phyloP scores from a whole-genome alignment of 257 asterid species.

The Solanum chmielewskii region DNA sequence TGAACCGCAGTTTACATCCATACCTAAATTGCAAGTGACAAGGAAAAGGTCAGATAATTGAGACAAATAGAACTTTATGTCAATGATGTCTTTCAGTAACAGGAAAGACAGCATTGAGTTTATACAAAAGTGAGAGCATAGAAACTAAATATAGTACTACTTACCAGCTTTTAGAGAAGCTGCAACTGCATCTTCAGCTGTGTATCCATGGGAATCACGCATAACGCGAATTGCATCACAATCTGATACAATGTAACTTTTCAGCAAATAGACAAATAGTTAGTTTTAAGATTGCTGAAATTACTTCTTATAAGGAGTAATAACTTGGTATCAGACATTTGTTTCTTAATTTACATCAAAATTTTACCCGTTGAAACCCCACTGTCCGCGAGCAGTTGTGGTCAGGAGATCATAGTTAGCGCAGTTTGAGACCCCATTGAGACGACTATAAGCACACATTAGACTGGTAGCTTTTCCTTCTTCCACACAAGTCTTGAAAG shows the following conservation, averaged over 20 bases:
- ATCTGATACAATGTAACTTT: constrained; percentile 50
- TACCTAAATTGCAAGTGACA: constrained; percentile 16
- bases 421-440: constrained; percentile 63
- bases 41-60: background rate
- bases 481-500: constrained; percentile 50
- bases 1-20: constrained; percentile 71
- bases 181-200: constrained; percentile 73
- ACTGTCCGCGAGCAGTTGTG: constrained; percentile 34
- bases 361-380: constrained; percentile 60
- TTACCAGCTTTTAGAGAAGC: constrained; percentile 65
- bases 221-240: constrained; percentile 60
- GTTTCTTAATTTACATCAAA: background rate
- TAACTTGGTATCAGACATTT: background rate
- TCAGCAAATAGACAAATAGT: background rate
- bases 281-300: background rate
- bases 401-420: constrained; percentile 48
- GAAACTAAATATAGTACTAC: background rate
- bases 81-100: background rate
- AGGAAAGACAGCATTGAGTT: background rate
- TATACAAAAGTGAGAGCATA: background rate
- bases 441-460: constrained; percentile 63
- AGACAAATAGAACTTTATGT: background rate
- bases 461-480: constrained; percentile 48
- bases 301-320: too few relatives aligned
- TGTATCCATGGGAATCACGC: constrained; percentile 44